Evolutionary conservation across 805 yeast genomes (phyloP).

Genomic region (Candida golubevii): DNA sequence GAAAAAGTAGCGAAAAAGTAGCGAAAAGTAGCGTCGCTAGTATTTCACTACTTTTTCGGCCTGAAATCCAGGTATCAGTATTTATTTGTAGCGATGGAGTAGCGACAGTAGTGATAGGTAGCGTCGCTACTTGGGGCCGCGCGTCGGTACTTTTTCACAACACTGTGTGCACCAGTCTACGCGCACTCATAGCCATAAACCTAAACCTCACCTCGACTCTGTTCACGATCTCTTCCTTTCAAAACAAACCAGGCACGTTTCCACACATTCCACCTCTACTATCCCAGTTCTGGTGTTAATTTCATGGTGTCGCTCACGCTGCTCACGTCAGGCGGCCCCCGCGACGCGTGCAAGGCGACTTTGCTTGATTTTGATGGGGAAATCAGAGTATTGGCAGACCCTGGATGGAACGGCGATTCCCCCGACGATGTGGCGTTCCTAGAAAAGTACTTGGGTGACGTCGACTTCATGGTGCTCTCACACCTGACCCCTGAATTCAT

Average conservation of each 20-base stretch:
- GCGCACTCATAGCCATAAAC: too few species aligned
- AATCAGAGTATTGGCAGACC: constrained; percentile 60
- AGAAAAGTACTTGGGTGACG: constrained; percentile 34
- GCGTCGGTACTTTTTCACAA: too few species aligned
- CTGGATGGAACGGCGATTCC: constrained; percentile 63
- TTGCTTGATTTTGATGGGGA: constrained; percentile 53
- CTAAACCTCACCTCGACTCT: too few species aligned
- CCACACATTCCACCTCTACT: not conserved
- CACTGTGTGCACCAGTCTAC: too few species aligned
- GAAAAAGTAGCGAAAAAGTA: too few species aligned
- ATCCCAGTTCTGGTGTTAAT: not conserved
- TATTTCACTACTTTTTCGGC: too few species aligned
- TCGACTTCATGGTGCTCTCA: constrained; percentile 74
- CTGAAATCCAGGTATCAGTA: too few species aligned
- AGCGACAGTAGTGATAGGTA: too few species aligned
- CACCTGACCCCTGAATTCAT: constrained; percentile 78
- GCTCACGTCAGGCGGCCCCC: constrained; percentile 23
- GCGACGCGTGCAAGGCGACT: constrained; percentile 39
- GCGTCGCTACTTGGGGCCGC: too few species aligned
- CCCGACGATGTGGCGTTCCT: constrained; percentile 31
- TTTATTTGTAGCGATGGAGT: too few species aligned
- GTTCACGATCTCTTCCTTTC: not conserved
- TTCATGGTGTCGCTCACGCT: constrained; percentile 37
- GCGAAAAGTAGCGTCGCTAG: too few species aligned
- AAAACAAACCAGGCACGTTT: not conserved